Conservation (phyloP, 345 rosid species). For the Populus pruinosa region DNA sequence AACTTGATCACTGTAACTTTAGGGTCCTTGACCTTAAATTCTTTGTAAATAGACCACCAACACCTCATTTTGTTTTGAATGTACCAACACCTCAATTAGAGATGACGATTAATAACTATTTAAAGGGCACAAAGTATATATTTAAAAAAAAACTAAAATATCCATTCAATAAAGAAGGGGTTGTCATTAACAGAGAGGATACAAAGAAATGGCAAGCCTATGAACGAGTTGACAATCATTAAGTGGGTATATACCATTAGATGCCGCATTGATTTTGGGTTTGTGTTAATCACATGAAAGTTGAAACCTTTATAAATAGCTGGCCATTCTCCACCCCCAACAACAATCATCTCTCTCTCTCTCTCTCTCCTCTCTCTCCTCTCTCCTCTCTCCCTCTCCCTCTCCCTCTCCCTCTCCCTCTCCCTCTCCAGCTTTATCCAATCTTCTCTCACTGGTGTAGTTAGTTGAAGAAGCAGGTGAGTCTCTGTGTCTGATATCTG, state of each 20-base stretch:
- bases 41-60: too few relatives aligned
- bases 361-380: too few relatives aligned
- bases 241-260: not conserved
- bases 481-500: not conserved
- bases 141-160: not conserved
- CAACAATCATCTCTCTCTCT: not conserved
- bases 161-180: not conserved
- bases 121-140: too few relatives aligned
- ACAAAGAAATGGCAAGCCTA: not conserved
- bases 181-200: not conserved
- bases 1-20: too few relatives aligned
- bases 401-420: not conserved
- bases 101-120: too few relatives aligned
- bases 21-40: too few relatives aligned
- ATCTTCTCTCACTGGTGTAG: not conserved
- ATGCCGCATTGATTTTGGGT: not conserved
- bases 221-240: not conserved
- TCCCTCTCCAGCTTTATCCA: not conserved
- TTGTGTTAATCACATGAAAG: not conserved
- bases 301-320: not conserved
- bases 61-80: too few relatives aligned
- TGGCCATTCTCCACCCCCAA: not conserved
- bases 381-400: too few relatives aligned
- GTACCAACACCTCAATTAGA: too few relatives aligned
- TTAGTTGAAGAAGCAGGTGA: constrained; percentile 4